A percentile compares a stretch with the other conserved stretches of the same genome.
These are phyloP conservation scores for Silene latifolia DNA, from an alignment of 148 eudicot genomes.

Conservation along the genomic window DNA sequence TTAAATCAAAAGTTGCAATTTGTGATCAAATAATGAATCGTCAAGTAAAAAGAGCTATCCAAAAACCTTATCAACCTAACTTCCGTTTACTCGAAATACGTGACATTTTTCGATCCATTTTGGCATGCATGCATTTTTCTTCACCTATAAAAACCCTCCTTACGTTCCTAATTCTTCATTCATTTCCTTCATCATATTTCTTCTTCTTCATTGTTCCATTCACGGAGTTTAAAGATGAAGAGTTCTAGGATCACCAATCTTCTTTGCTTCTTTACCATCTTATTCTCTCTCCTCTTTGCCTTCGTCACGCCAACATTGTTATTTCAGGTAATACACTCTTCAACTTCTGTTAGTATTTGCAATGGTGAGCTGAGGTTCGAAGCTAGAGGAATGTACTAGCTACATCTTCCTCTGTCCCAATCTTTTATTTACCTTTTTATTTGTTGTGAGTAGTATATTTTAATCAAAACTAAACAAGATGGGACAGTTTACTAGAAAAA, in stretches of 20 bases:
- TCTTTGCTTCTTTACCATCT: constrained; percentile 5
- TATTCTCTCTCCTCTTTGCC: constrained; percentile 11
- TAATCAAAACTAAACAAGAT: too few species aligned
- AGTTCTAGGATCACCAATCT: background rate
- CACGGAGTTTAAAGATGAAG: constrained; percentile 19
- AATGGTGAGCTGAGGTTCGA: too few species aligned
- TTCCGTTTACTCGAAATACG: constrained; percentile 10
- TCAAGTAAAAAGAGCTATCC: too few species aligned
- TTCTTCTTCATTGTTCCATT: background rate
- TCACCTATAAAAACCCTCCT: constrained; percentile 1
- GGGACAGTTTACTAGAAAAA: too few species aligned
- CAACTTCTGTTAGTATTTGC: too few species aligned
- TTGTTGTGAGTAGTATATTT: too few species aligned
- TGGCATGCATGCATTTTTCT: background rate
- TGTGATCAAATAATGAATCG: too few species aligned
- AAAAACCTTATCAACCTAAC: constrained; percentile 10
- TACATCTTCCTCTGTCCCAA: too few species aligned
- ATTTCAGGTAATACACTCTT: constrained; percentile 31
- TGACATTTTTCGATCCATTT: background rate
- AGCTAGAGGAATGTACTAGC: too few species aligned
- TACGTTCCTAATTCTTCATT: background rate
- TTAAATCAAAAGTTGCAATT: constrained; percentile 1
- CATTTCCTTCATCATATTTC: background rate
- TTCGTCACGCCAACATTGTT: constrained; percentile 39
- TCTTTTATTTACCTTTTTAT: too few species aligned